These are phyloP conservation scores for Vicia villosa DNA, from an alignment of 306 rosid species.

Conservation along the genomic window DNA sequence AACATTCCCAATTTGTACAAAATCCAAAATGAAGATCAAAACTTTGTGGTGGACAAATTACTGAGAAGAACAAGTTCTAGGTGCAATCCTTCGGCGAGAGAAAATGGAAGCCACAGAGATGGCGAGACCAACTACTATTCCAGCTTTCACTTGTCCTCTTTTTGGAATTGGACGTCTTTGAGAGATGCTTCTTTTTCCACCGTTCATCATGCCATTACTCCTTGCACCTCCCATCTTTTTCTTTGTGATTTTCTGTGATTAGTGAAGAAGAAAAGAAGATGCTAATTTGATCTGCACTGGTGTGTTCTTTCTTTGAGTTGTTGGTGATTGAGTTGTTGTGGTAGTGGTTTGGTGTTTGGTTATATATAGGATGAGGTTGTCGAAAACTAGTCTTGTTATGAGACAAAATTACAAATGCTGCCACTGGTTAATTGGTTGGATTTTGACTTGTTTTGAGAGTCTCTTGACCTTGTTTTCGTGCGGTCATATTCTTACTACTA, in stretches of 20 bases:
- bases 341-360: background rate
- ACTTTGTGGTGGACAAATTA: background rate
- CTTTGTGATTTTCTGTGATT: background rate
- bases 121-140: constrained; percentile 61
- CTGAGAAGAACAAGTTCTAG: constrained; percentile 14
- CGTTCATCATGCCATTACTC: constrained; percentile 34
- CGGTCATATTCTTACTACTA: background rate
- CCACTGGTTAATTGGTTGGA: constrained; percentile 1
- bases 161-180: constrained; percentile 61
- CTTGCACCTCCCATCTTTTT: constrained; percentile 45
- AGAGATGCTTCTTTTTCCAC: constrained; percentile 40
- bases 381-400: background rate
- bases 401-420: background rate
- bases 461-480: constrained; percentile 29
- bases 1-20: constrained; percentile 33
- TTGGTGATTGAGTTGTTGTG: too few species aligned
- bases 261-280: background rate
- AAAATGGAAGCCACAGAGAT: constrained; percentile 68
- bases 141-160: constrained; percentile 71
- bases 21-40: constrained; percentile 12
- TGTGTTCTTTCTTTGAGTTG: background rate
- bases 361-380: constrained; percentile 16
- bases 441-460: constrained; percentile 6
- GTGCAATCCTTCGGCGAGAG: constrained; percentile 21
- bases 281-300: background rate